Evolutionary conservation across 2,329 filamentous ascomycete genomes (phyloP).

Genomic region (Zasmidium citrigriseum): DNA sequence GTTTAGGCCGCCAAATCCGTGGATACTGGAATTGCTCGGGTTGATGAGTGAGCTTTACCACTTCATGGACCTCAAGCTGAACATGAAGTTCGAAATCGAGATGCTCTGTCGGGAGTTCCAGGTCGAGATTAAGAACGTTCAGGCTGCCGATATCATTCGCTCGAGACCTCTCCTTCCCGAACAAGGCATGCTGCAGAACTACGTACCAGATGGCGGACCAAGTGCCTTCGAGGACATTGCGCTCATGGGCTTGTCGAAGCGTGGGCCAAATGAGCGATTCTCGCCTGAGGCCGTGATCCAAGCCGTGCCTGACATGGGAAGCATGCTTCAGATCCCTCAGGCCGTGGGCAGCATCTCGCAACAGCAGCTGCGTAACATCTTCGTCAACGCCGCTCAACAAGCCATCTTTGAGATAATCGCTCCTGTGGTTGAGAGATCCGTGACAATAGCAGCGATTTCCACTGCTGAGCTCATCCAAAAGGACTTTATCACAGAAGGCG

Average conservation of each 20-base stretch:
- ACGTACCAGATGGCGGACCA: conserved; percentile 50
- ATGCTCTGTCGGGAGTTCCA: conserved; percentile 91
- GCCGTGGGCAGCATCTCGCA: conserved; percentile 74
- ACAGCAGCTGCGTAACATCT: conserved; percentile 68
- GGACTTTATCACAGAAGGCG: conserved; percentile 90
- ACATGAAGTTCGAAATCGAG: conserved; percentile 98
- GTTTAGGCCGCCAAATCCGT: conserved; percentile 93
- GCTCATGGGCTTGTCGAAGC: conserved; percentile 68
- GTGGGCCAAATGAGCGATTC: conserved; percentile 67
- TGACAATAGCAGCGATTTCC: conserved; percentile 96
- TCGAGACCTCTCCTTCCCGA: conserved; percentile 57
- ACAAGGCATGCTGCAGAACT: conserved; percentile 37
- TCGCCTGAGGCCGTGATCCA: conserved; percentile 76
- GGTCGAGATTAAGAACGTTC: conserved; percentile 88
- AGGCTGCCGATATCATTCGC: conserved; percentile 82
- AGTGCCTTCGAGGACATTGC: conserved; percentile 79
- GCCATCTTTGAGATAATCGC: conserved; percentile 96
- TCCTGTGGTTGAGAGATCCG: conserved; percentile 93
- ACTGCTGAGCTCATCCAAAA: conserved; percentile 95
- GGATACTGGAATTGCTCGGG: conserved; percentile 94
- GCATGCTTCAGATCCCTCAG: conserved; percentile 75
- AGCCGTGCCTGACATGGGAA: conserved; percentile 79
- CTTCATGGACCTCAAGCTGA: conserved; percentile 88
- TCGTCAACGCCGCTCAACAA: conserved; percentile 80
- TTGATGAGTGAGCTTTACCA: conserved; percentile 92